Conservation (phyloP, 371 early-diverging fungal genomes). For the Gilbertella persicaria region DNA sequence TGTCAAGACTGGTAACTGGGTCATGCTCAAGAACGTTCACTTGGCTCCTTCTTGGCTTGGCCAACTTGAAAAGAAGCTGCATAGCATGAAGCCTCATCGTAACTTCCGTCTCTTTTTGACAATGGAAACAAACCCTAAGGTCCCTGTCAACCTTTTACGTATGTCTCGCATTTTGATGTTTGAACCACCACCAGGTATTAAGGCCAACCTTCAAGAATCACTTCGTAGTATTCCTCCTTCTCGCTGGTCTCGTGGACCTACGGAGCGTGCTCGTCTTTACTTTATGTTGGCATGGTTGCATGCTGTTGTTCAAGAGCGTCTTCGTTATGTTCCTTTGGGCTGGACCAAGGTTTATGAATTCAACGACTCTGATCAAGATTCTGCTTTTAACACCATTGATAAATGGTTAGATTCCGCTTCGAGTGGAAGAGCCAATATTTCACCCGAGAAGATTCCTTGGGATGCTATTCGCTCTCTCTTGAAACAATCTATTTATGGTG, state of each 20-base stretch:
- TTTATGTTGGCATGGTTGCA: constrained; percentile 98
- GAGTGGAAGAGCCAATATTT: constrained; percentile 83
- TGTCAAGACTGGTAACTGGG: constrained; percentile 89
- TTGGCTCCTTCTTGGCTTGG: constrained; percentile 92
- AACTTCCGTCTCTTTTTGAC: constrained; percentile 95
- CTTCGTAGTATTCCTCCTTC: constrained; percentile 69
- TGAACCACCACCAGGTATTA: constrained; percentile 96
- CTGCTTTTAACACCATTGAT: constrained; percentile 88
- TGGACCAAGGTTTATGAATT: constrained; percentile 98
- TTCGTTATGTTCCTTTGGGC: constrained; percentile 95
- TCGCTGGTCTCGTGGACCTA: constrained; percentile 71
- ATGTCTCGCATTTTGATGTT: constrained; percentile 92
- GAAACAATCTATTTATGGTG: constrained; percentile 93
- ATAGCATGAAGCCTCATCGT: constrained; percentile 80
- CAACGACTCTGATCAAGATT: constrained; percentile 95
- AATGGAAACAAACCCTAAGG: constrained; percentile 95
- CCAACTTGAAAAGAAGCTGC: constrained; percentile 93
- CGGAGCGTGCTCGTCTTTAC: constrained; percentile 87
- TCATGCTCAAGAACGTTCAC: constrained; percentile 97
- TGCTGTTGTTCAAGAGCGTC: constrained; percentile 91
- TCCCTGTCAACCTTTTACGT: constrained; percentile 91
- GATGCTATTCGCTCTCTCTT: constrained; percentile 86
- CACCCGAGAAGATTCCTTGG: constrained; percentile 97
- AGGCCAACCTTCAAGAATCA: constrained; percentile 89
- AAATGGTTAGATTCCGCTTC: constrained; percentile 86